These are phyloP conservation scores for Aspergillus coremiiformis DNA, from an alignment of 495 filamentous ascomycete genomes.

Conservation along the genomic window DNA sequence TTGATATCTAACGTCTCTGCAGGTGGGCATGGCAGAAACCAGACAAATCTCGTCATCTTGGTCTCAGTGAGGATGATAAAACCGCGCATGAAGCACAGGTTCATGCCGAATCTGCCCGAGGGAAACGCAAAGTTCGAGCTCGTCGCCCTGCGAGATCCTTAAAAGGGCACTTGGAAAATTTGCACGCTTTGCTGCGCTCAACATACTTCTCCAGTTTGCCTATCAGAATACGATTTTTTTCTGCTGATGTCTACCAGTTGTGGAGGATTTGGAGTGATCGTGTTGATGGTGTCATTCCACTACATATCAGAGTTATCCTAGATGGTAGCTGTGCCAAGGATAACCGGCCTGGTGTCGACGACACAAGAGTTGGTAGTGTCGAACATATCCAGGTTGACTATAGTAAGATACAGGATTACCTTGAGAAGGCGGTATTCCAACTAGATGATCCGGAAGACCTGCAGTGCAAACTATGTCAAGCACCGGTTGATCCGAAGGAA, in stretches of 20 bases:
- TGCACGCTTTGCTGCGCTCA: slow-evolving; percentile 72
- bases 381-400: slow-evolving; percentile 62
- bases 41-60: slow-evolving; percentile 26
- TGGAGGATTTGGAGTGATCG: slow-evolving; percentile 60
- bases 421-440: slow-evolving; percentile 62
- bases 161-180: slow-evolving; percentile 57
- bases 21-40: slow-evolving; percentile 94
- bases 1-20: neutral
- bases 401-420: slow-evolving; percentile 51
- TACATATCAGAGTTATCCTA: slow-evolving; percentile 46
- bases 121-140: slow-evolving; percentile 20
- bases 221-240: slow-evolving; percentile 75
- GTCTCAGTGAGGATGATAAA: neutral
- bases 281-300: slow-evolving; percentile 39
- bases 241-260: slow-evolving; percentile 52
- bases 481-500: slow-evolving; percentile 35
- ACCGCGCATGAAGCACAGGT: neutral
- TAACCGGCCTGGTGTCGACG: neutral
- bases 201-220: slow-evolving; percentile 75
- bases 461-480: slow-evolving; percentile 57
- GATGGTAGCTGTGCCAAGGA: slow-evolving; percentile 36
- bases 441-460: slow-evolving; percentile 52
- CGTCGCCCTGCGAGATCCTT: slow-evolving; percentile 51
- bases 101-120: neutral
- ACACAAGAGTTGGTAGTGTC: slow-evolving; percentile 26